Evolutionary conservation across 1,139 yeast genomes (phyloP), one percentile per base, ranked within the genome.

Genomic region (Suhomyces atakaporum): DNA sequence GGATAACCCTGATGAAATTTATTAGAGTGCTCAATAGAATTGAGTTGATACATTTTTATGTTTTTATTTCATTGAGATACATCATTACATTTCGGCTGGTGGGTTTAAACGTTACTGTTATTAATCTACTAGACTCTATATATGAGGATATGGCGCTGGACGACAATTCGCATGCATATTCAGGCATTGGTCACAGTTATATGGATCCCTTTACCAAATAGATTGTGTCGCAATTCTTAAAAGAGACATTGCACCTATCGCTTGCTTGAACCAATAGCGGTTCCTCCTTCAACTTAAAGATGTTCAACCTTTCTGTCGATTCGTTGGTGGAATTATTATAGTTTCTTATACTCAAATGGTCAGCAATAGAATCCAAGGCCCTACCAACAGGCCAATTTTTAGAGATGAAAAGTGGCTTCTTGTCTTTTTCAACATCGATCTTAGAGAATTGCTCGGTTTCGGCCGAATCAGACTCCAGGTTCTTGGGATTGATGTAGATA

Each of bases 381-480:
- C 86, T 69, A 0, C 97, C 97, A 6, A 86, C 71, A 0, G 87
- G 82, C 87, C 92, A 83, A 21, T 71, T 65, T 45, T 76, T 75
- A 25, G 78, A 77, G 11, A 83, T 72, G 51, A 56, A 84, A 11
- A 83, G 53, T 0, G 81, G 73, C 24, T 48, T 56, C 14, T 59
- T 47, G 18, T 59, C 63, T 14, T 51, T 53, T 5, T 56, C 60
- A 5, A 58, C 50, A 39, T 66, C 57, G 8, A 67, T 53, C 4
- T 51, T 45, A 19, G 42, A 41, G 19, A 62, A 45, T 25, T 52
- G 54, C 9, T 56, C 54, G 5, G 46, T 47, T n/a, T 68, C 59
- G 9, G 25, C 26, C 7, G 37, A 14, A 6, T 54, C 57, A 10
- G 47, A 54, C 6, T 49, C 56, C 0, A 49, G 35, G 22, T 51